Conservation (phyloP, 148 eudicot genomes). For the Spergularia marina region DNA sequence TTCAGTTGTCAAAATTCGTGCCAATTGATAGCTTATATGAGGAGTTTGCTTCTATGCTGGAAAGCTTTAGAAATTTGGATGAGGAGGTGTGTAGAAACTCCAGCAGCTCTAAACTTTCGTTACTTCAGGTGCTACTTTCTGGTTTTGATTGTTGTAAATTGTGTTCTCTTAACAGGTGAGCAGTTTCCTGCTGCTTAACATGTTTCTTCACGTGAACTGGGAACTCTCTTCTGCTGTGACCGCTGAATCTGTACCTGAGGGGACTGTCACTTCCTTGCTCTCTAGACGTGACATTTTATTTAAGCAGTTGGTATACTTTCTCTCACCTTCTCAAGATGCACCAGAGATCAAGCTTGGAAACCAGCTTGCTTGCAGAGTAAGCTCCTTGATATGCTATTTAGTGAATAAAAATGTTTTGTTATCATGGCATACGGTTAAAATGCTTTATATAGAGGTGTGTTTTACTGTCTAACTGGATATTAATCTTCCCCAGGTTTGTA, state of each 20-base stretch:
- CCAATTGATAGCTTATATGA: constrained; percentile 68
- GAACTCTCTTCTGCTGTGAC: constrained; percentile 51
- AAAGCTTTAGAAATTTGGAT: constrained; percentile 61
- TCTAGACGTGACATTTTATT: constrained; percentile 70
- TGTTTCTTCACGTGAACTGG: constrained; percentile 83
- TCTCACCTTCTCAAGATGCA: constrained; percentile 41
- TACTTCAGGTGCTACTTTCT: neutral
- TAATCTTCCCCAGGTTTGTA: constrained; percentile 59
- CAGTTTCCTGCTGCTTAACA: constrained; percentile 78
- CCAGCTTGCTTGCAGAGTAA: constrained; percentile 79
- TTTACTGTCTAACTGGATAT: constrained; percentile 22
- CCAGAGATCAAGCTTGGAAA: constrained; percentile 41
- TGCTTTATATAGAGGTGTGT: neutral
- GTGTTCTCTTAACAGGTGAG: constrained; percentile 52
- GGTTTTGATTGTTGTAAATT: constrained; percentile 15
- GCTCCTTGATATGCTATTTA: constrained; percentile 25
- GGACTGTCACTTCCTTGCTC: constrained; percentile 50
- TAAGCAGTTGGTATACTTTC: constrained; percentile 55
- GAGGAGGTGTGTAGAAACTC: constrained; percentile 61
- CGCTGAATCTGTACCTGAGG: constrained; percentile 61
- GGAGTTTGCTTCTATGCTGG: constrained; percentile 53
- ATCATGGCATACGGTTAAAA: neutral
- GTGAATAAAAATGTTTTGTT: neutral
- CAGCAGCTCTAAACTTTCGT: neutral
- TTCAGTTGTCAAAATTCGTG: constrained; percentile 63